Base-by-base conservation (phyloP, 1,284 basidiomycete genomes). In the Naganishia albida region DNA sequence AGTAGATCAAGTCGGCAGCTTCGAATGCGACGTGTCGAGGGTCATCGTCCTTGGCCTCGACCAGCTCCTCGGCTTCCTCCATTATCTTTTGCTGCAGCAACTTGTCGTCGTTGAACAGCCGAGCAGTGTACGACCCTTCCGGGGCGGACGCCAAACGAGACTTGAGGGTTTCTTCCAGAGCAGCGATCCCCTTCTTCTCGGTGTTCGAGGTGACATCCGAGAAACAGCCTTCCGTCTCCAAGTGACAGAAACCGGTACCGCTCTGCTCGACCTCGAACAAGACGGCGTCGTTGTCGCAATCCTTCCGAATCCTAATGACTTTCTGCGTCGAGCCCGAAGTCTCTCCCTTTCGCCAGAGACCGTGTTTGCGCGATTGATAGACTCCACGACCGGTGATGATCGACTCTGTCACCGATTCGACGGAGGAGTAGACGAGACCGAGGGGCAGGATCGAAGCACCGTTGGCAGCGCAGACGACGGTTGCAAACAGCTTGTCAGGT, bases 11-110 rank as follows among this genome's bases (percentile, higher is more conserved):
- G 79, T 99, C 96, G 0, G 95, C 95, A 2, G 93, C 91, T 79
- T 99, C 96, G 70, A 95, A 96, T 0, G 93, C 90, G n/a, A 98
- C 83, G 53, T 66, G 65, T 49, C 52, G 44, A 8, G 49, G 16
- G 25, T 53, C 49, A 51, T 94, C 89, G 60, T 92, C 88, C 74
- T 86, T 85, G 16, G 96, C 96, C 28, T 84, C 84, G 73, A 93
- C 95, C 15, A 99, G 85, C 78, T 99, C 96, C 72, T 95, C 91
- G 0, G 96, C 96, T 78, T 99, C 96, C 78, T 99, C 96, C 86
- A 91, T 92, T 68, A 99, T 93, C 82, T 99, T 99, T 59, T 93
- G 88, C 59, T 84, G 85, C 50, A 99, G 83, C 23, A 99, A 83
- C 54, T 85, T 85, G 12, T 88, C 81, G 73, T 98, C 92, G 64